Conservation (phyloP, 345 rosid species). For the Euphorbia tirucalli region DNA sequence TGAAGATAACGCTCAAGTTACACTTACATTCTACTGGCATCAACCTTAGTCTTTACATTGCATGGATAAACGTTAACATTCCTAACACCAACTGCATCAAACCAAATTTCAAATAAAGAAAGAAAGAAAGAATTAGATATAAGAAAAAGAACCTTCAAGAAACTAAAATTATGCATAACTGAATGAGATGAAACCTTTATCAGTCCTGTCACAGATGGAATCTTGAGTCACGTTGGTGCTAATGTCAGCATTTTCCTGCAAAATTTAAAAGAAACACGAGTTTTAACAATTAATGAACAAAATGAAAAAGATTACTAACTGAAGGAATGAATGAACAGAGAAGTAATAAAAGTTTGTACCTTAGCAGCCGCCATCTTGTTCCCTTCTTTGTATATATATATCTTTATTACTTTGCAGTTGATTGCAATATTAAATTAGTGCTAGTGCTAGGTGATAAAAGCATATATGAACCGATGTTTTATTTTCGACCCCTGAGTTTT, state of each 20-base stretch:
- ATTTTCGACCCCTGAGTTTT: neutral
- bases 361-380: conserved; percentile 10
- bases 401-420: neutral
- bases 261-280: neutral
- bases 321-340: neutral
- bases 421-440: neutral
- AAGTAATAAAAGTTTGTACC: neutral
- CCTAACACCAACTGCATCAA: conserved; percentile 30
- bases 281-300: neutral
- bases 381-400: neutral
- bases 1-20: neutral
- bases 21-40: conserved; percentile 44
- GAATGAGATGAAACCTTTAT: conserved; percentile 8
- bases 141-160: neutral
- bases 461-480: neutral
- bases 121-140: neutral
- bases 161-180: too few relatives aligned
- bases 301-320: neutral
- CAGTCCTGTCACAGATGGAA: conserved; percentile 13
- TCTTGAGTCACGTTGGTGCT: conserved; percentile 15
- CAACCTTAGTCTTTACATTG: conserved; percentile 35
- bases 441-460: too few relatives aligned
- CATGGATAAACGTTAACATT: conserved; percentile 50
- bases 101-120: neutral
- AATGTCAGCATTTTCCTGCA: conserved; percentile 16